Evolutionary conservation across 805 yeast species (phyloP), one percentile per base, ranked within the genome.

Genomic region (Monosporozyma solicola): DNA sequence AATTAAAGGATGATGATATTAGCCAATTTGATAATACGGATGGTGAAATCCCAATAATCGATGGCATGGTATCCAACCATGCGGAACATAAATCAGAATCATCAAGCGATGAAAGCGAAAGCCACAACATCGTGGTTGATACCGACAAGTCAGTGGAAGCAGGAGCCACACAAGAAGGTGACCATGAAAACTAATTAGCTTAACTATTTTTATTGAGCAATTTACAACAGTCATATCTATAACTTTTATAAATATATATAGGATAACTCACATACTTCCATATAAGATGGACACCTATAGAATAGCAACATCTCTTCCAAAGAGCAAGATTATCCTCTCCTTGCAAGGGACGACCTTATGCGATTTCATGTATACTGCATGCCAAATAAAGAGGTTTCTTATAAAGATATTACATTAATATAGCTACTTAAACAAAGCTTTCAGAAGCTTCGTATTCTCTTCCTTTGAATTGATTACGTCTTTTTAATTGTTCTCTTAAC

Each of bases 1-100:
- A 57, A 49, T 58, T 65, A 63, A 57, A 51, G 41, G 73, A 67
- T 22, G 67, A 43, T 24, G 46, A 64, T 24, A 41, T 59, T 32
- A 65, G 61, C 47, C 49, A 29, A 13, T 39, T 50, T 35, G 58
- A 58, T 8, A 55, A 51, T 25, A 53, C 44, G 13, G 39, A 44
- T 41, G 46, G 51, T n/a, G 61, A 57, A 33, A 53, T 52, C 31
- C 53, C 56, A 29, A 39, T 37, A 27, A 32, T 46, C 11, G 55
- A 59, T n/a, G 52, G 61, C 11, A 58, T 58, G 16, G 59, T 61
- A 32, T 54, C 61, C 8, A 56, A 58, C n/a, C 61, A 58, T 33
- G 53, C 51, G 16, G 62, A 61, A 22, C 56, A 61, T 5, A 60
- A 43, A 4, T 39, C 29, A 25, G 49, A 37, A 13, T 31, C 39